Percentiles rank a stretch among this genome's conserved stretches.
These are phyloP conservation scores for Alternaria dauci DNA, from an alignment of 2,329 filamentous ascomycete genomes.

Conservation along the genomic window DNA sequence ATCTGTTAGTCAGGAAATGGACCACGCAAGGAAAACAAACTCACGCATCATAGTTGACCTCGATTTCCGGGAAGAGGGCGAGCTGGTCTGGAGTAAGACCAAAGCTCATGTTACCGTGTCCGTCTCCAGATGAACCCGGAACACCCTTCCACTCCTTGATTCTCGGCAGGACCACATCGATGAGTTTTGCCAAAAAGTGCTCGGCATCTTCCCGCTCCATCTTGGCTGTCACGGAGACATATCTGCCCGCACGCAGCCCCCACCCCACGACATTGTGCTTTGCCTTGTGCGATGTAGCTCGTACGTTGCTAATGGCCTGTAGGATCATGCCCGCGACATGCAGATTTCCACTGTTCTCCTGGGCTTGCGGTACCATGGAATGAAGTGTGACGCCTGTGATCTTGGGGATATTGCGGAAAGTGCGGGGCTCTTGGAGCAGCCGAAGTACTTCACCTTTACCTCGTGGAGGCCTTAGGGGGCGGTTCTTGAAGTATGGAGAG, in stretches of 20 bases:
- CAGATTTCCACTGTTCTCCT: conserved; percentile 75
- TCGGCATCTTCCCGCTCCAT: conserved; percentile 82
- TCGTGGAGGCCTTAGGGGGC: conserved; percentile 82
- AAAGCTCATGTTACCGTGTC: conserved; percentile 84
- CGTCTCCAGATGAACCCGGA: conserved; percentile 80
- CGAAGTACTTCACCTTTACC: conserved; percentile 75
- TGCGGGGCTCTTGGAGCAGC: conserved; percentile 71
- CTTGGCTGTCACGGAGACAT: conserved; percentile 78
- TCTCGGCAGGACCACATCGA: conserved; percentile 89
- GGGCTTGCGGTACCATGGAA: conserved; percentile 72
- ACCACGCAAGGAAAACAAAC: conserved; percentile 48
- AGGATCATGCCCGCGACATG: conserved; percentile 84
- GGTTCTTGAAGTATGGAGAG: conserved; percentile 93
- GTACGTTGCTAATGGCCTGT: conserved; percentile 83
- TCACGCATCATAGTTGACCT: conserved; percentile 91
- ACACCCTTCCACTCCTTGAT: conserved; percentile 96
- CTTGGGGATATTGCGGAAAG: conserved; percentile 85
- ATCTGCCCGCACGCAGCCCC: conserved; percentile 74
- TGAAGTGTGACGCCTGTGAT: conserved; percentile 84
- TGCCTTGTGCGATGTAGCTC: conserved; percentile 73
- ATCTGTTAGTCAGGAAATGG: conserved; percentile 11
- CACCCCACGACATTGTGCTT: conserved; percentile 78
- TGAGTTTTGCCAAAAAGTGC: conserved; percentile 87
- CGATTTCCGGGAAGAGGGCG: conserved; percentile 89
- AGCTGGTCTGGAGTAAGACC: conserved; percentile 80